Percentiles rank a stretch among this genome's conserved stretches.
Evolutionary conservation across 163 green algal genomes (phyloP).

Genomic region (Coccomyxa subellipsoidea): DNA sequence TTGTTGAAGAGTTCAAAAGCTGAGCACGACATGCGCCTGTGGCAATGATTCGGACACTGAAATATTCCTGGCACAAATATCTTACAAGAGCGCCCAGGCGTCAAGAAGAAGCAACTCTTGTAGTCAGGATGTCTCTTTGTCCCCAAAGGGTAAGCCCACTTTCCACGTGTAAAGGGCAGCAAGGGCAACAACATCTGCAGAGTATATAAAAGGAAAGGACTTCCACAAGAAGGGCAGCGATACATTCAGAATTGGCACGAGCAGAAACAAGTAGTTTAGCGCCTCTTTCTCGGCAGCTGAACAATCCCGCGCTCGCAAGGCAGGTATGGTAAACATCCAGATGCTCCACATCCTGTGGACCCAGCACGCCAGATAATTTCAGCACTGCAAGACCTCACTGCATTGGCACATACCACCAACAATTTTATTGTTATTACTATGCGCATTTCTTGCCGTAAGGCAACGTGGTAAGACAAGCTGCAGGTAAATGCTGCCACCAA

Average conservation of each 20-base stretch:
- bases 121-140: neutral
- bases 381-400: neutral
- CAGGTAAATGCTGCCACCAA: too few species aligned
- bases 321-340: constrained; percentile 96
- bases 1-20: too few species aligned
- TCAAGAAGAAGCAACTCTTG: too few species aligned
- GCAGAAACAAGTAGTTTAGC: constrained; percentile 84
- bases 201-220: constrained; percentile 90
- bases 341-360: constrained; percentile 84
- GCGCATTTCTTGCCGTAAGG: too few species aligned
- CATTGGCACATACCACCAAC: too few species aligned
- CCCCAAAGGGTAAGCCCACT: constrained; percentile 19
- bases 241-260: constrained; percentile 94
- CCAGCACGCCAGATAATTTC: neutral
- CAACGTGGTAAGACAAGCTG: too few species aligned
- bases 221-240: constrained; percentile 91
- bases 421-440: too few species aligned
- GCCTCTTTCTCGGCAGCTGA: constrained; percentile 89
- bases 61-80: too few species aligned
- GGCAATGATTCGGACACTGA: too few species aligned
- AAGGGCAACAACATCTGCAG: constrained; percentile 75
- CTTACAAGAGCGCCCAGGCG: too few species aligned
- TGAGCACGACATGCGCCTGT: too few species aligned
- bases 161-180: constrained; percentile 80
- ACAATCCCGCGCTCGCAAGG: constrained; percentile 90